Conservation (phyloP, 2,329 filamentous ascomycete species). For the Trichoderma endophyticum region DNA sequence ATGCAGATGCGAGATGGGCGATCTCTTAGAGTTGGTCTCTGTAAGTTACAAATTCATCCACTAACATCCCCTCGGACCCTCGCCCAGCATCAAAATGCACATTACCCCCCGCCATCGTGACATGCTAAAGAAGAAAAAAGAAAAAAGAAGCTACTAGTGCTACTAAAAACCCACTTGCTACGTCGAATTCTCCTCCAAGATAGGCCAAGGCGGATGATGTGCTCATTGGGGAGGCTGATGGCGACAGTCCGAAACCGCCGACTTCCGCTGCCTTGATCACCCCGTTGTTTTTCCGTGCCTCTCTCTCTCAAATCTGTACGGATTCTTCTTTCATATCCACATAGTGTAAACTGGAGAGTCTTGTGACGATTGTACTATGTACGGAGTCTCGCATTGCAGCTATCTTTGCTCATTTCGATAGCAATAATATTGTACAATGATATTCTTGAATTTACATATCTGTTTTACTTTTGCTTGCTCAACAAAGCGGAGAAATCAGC, state of each 20-base stretch:
- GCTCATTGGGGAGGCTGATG: constrained; percentile 23
- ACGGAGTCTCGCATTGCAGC: too few species aligned
- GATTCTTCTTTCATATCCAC: neutral
- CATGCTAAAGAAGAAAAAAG: neutral
- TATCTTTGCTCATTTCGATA: too few species aligned
- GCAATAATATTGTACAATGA: neutral
- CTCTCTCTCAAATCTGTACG: too few species aligned
- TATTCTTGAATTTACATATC: neutral
- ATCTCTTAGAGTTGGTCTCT: neutral
- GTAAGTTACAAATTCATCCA: neutral
- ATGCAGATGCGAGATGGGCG: neutral
- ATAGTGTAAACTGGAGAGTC: neutral
- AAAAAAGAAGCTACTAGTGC: neutral
- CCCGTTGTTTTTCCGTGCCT: neutral
- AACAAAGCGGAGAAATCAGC: neutral
- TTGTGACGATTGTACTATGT: neutral
- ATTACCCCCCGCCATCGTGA: neutral
- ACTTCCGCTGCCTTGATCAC: constrained; percentile 1
- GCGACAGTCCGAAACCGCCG: constrained; percentile 26
- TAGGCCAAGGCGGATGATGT: constrained; percentile 5
- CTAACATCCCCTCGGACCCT: neutral
- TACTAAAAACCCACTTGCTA: neutral
- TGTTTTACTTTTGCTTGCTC: neutral
- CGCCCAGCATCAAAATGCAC: neutral
- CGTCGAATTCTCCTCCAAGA: neutral